phyloP scores from a whole-genome alignment of 2,329 filamentous ascomycete genomes.

The Pyricularia grisea region DNA sequence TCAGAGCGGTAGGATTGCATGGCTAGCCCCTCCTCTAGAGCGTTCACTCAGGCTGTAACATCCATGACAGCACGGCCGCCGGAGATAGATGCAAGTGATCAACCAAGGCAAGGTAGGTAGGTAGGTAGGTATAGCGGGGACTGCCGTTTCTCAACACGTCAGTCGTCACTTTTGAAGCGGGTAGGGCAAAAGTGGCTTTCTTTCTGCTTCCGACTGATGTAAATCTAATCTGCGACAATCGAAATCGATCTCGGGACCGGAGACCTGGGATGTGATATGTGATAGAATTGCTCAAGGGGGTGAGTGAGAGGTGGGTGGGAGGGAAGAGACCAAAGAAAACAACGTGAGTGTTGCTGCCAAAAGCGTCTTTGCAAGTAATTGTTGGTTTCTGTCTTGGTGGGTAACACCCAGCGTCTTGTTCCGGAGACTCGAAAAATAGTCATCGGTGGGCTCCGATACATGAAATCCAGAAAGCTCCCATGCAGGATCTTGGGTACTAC shows the following conservation, averaged over 20 bases:
- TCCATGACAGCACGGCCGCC: not conserved
- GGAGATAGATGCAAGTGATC: not conserved
- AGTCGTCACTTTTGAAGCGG: not conserved
- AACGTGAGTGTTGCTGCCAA: not conserved
- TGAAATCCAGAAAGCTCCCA: not conserved
- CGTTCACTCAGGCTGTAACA: not conserved
- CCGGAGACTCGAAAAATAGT: not conserved
- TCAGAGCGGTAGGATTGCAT: not conserved
- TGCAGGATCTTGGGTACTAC: not conserved
- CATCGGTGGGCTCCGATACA: not conserved
- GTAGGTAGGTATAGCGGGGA: not conserved
- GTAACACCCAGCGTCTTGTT: not conserved
- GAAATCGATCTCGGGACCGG: not conserved
- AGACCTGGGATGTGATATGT: conserved; percentile 1
- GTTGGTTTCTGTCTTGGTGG: not conserved
- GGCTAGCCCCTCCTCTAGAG: not conserved
- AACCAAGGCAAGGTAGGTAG: no score
- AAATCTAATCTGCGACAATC: not conserved
- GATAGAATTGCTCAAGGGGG: not conserved
- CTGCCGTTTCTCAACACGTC: not conserved
- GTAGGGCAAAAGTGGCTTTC: not conserved
- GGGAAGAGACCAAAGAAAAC: not conserved
- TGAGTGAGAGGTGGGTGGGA: not conserved
- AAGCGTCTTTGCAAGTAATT: not conserved
- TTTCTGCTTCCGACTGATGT: not conserved